A percentile compares a stretch with the other conserved stretches of the same genome.
phyloP scores from a whole-genome alignment of 75 land plant species.

The Pinus taeda region DNA sequence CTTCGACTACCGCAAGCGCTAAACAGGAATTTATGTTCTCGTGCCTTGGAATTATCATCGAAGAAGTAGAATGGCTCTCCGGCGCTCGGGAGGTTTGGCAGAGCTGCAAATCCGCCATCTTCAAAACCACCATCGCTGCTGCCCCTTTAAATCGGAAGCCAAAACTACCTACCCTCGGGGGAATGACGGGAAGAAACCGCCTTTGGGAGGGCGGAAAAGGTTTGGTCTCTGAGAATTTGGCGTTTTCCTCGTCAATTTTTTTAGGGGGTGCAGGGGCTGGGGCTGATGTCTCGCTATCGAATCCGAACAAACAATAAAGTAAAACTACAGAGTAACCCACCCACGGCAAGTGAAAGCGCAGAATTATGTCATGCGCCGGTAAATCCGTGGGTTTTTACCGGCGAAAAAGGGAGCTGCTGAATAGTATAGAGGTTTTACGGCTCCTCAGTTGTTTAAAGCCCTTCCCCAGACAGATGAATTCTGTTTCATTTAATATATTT shows the following conservation, averaged over 20 bases:
- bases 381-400: too few relatives aligned
- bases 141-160: neutral
- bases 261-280: neutral
- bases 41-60: neutral
- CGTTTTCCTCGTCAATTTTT: neutral
- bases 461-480: neutral
- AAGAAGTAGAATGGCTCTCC: neutral
- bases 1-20: neutral
- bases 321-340: too few relatives aligned
- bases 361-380: too few relatives aligned
- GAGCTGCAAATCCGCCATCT: constrained; percentile 2
- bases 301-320: too few relatives aligned
- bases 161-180: neutral
- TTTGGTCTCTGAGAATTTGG: neutral
- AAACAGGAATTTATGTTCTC: neutral
- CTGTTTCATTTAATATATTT: neutral
- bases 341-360: too few relatives aligned
- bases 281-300: too few relatives aligned
- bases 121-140: neutral
- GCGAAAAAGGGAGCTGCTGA: too few relatives aligned
- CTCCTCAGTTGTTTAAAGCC: neutral
- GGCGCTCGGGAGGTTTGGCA: neutral
- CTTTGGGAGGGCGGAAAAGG: neutral
- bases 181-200: neutral
- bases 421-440: too few relatives aligned